Conservation (phyloP, 75 land plant species). For the Pinus taeda region DNA sequence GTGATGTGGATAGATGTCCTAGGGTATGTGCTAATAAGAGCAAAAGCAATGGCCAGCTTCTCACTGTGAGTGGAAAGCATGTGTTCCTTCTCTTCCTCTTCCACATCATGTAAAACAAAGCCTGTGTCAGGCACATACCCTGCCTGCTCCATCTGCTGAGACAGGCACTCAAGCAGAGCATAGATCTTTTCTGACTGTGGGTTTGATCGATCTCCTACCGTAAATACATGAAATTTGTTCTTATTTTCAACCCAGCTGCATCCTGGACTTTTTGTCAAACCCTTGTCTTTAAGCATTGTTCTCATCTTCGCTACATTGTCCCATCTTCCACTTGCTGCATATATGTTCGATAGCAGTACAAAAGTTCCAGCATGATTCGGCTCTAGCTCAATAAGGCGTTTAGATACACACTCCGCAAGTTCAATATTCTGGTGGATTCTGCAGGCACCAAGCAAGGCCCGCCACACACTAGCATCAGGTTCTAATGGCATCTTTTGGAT, state of each 20-base stretch:
- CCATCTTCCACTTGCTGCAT: conserved; percentile 18
- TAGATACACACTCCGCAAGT: neutral
- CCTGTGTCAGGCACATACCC: conserved; percentile 12
- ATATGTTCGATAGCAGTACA: conserved; percentile 21
- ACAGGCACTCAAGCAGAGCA: conserved; percentile 8
- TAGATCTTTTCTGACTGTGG: conserved; percentile 9
- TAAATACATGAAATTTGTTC: conserved; percentile 7
- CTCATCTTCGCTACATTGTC: conserved; percentile 7
- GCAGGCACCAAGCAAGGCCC: conserved; percentile 15
- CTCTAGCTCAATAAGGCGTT: conserved; percentile 6
- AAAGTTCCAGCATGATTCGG: conserved; percentile 9
- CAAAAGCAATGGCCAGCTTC: conserved; percentile 18
- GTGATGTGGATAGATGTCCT: conserved; percentile 13
- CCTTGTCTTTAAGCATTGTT: conserved; percentile 4
- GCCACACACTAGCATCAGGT: conserved; percentile 16
- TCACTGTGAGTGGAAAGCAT: conserved; percentile 18
- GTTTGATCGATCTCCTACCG: conserved; percentile 13
- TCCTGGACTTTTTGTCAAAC: conserved; percentile 11
- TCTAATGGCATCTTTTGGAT: conserved; percentile 7
- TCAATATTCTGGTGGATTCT: conserved; percentile 9
- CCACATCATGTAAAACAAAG: conserved; percentile 7
- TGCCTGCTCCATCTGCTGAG: conserved; percentile 4
- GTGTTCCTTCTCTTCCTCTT: conserved; percentile 5
- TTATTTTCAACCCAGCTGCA: conserved; percentile 12
- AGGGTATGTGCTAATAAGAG: conserved; percentile 6